phyloP scores from a whole-genome alignment of 495 filamentous ascomycete genomes.

The Elasticomyces elasticus region DNA sequence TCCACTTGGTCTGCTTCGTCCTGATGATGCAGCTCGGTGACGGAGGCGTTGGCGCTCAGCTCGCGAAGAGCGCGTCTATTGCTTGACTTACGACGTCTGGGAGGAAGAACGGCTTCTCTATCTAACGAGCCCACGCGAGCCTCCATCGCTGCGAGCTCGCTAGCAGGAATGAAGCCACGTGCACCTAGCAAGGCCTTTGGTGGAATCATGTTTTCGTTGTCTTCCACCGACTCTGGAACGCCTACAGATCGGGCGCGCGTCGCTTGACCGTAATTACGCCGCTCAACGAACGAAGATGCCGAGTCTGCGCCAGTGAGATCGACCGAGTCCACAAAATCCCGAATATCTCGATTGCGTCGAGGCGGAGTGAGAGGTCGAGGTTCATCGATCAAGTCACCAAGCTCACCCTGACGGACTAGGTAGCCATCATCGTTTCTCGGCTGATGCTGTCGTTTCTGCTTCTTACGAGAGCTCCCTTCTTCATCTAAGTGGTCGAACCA shows the following conservation, averaged over 20 bases:
- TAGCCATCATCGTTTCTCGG: background rate
- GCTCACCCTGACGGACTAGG: conserved; percentile 18
- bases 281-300: background rate
- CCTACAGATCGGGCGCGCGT: background rate
- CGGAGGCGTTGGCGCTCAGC: conserved; percentile 7
- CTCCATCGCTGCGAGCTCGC: conserved; percentile 8
- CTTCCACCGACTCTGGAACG: background rate
- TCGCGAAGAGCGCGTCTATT: conserved; percentile 3
- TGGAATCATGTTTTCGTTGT: conserved; percentile 5
- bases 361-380: conserved; percentile 13
- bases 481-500: conserved; percentile 28
- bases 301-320: background rate
- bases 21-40: background rate
- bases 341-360: conserved; percentile 25
- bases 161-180: conserved; percentile 15
- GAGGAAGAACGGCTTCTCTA: background rate
- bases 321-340: conserved; percentile 20
- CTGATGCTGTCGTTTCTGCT: background rate
- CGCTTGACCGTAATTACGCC: background rate
- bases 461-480: background rate
- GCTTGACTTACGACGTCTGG: conserved; percentile 8
- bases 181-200: background rate
- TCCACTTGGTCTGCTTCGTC: background rate
- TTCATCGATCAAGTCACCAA: conserved; percentile 15
- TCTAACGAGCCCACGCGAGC: background rate